Percentiles rank a stretch among this genome's conserved stretches.
These are phyloP conservation scores for Pestalotiopsis sp. DNA, from an alignment of 2,329 filamentous ascomycete species.

Conservation along the genomic window DNA sequence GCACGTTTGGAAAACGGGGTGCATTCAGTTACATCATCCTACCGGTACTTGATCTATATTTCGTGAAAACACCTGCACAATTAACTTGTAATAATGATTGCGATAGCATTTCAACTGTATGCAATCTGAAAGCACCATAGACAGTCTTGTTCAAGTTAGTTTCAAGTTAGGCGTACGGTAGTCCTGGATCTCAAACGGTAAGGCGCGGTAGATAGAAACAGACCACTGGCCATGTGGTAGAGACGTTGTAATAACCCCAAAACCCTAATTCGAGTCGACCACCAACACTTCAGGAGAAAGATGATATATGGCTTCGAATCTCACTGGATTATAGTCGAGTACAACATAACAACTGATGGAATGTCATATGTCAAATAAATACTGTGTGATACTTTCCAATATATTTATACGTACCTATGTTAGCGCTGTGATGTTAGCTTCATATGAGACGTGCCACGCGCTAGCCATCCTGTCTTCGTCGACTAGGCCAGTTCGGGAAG, in stretches of 20 bases:
- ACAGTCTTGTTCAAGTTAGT: not conserved
- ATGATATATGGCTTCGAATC: no score
- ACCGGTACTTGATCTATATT: not conserved
- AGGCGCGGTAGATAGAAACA: not conserved
- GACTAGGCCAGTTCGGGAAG: not conserved
- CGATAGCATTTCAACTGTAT: no score
- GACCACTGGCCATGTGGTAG: not conserved
- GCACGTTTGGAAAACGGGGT: not conserved
- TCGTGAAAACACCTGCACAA: not conserved
- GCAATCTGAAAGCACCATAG: not conserved
- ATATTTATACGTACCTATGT: not conserved
- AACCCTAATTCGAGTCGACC: no score
- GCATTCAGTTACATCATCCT: not conserved
- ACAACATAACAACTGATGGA: no score
- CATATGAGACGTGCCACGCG: slow-evolving; percentile 1
- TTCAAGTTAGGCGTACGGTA: not conserved
- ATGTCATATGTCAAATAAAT: no score
- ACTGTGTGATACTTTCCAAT: no score
- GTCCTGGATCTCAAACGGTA: not conserved
- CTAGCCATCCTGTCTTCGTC: not conserved
- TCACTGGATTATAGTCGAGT: no score
- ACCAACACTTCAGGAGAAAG: no score
- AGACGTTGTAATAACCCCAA: not conserved
- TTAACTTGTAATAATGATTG: not conserved
- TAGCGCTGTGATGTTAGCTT: not conserved